Evolutionary conservation across 441 rosid species (phyloP).

Genomic region (Mallotus repandus): DNA sequence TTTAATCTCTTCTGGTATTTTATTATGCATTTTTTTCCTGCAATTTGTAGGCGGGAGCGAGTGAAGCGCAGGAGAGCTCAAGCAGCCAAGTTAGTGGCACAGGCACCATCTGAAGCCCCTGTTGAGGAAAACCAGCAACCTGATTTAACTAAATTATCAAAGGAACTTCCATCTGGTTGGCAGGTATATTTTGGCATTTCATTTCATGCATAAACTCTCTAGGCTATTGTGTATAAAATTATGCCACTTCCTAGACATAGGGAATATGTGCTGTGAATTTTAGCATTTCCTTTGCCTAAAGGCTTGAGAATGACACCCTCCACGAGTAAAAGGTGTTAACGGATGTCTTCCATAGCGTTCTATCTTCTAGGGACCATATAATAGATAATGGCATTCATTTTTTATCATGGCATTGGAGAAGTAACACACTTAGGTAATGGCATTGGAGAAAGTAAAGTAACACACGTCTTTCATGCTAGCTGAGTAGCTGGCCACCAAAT

Average conservation of each 20-base stretch:
- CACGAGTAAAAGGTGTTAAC: background rate
- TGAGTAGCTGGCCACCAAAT: too few species aligned
- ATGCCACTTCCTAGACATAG: too few species aligned
- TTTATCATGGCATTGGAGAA: background rate
- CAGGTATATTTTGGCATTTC: constrained; percentile 37
- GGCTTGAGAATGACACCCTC: background rate
- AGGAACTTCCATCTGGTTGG: constrained; percentile 65
- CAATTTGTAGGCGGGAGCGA: constrained; percentile 68
- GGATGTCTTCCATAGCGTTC: too few species aligned
- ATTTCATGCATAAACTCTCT: background rate
- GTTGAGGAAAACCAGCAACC: constrained; percentile 38
- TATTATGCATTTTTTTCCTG: background rate
- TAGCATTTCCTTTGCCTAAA: background rate
- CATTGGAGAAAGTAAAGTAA: too few species aligned
- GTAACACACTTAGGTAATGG: too few species aligned
- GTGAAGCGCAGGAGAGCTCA: constrained; percentile 81
- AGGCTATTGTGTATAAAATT: too few species aligned
- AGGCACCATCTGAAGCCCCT: constrained; percentile 23
- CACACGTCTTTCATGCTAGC: too few species aligned
- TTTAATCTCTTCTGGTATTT: background rate
- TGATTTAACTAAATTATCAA: constrained; percentile 43
- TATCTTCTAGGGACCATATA: too few species aligned
- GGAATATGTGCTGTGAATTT: background rate
- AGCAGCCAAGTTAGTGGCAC: constrained; percentile 44
- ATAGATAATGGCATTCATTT: too few species aligned